phyloP scores from a whole-genome alignment of 352 stramenopile species.

The Pythium myriotylum region DNA sequence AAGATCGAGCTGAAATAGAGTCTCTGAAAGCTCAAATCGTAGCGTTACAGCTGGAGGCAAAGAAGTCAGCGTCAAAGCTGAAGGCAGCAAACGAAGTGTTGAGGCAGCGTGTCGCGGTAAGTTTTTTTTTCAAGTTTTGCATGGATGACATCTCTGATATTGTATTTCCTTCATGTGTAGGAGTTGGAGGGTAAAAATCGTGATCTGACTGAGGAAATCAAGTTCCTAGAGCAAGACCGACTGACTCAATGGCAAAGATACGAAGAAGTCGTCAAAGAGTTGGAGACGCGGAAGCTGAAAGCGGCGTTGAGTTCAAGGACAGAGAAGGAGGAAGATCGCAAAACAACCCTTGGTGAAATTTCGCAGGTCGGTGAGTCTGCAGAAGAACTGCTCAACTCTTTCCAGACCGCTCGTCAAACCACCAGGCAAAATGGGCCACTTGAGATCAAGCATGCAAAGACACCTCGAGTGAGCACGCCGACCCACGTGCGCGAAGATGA shows the following conservation, averaged over 20 bases:
- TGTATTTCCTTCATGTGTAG: conserved; percentile 29
- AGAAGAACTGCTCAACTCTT: conserved; percentile 18
- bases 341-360: conserved; percentile 19
- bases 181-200: conserved; percentile 79
- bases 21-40: conserved; percentile 83
- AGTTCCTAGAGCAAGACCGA: conserved; percentile 75
- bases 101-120: conserved; percentile 64
- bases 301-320: background rate
- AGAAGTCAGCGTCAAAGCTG: conserved; percentile 42
- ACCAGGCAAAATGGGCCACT: background rate
- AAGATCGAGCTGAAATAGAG: conserved; percentile 71
- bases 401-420: conserved; percentile 1
- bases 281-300: conserved; percentile 39
- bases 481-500: conserved; percentile 8
- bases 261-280: conserved; percentile 48
- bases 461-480: conserved; percentile 3
- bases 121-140: background rate
- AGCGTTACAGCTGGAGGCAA: conserved; percentile 73
- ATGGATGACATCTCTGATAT: too few species aligned
- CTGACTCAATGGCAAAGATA: conserved; percentile 79
- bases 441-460: background rate
- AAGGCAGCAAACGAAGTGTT: conserved; percentile 73
- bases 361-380: conserved; percentile 14
- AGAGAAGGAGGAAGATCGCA: too few species aligned
- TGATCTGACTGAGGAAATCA: conserved; percentile 73